Percentiles rank a stretch among this genome's conserved stretches.
Conservation (phyloP, 306 rosid species). For the Lagenaria siceraria region DNA sequence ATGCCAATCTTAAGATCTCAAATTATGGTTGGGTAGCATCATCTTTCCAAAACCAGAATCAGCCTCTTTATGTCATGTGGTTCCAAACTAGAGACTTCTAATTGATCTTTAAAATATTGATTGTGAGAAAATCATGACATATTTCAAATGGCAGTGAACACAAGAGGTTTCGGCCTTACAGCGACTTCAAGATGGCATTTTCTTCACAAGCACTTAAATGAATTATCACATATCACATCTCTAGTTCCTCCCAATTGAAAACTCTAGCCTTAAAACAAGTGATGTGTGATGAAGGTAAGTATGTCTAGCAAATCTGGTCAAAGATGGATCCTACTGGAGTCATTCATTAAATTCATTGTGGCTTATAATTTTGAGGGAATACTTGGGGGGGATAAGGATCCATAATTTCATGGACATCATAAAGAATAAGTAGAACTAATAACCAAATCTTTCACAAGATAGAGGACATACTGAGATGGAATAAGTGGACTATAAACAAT, state of each 20-base stretch:
- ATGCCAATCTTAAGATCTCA: background rate
- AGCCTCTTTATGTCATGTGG: background rate
- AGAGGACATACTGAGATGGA: slow-evolving; percentile 79
- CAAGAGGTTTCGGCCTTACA: background rate
- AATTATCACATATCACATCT: background rate
- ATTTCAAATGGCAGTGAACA: background rate
- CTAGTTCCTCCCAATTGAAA: background rate
- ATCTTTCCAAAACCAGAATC: background rate
- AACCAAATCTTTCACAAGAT: slow-evolving; percentile 10
- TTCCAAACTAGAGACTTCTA: background rate
- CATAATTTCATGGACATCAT: background rate
- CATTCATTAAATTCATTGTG: background rate
- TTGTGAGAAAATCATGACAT: background rate
- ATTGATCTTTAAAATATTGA: background rate
- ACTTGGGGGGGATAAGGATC: background rate
- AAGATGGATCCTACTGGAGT: background rate
- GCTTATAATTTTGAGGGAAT: background rate
- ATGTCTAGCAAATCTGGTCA: background rate
- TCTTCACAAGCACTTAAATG: background rate
- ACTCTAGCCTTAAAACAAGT: background rate
- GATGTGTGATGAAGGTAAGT: background rate
- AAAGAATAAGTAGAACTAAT: background rate
- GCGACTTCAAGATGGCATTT: background rate
- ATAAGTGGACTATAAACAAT: slow-evolving; percentile 88
- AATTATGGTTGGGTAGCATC: background rate